These are phyloP conservation scores for Candida silvicultrix DNA, from an alignment of 805 yeast species.

Conservation along the genomic window DNA sequence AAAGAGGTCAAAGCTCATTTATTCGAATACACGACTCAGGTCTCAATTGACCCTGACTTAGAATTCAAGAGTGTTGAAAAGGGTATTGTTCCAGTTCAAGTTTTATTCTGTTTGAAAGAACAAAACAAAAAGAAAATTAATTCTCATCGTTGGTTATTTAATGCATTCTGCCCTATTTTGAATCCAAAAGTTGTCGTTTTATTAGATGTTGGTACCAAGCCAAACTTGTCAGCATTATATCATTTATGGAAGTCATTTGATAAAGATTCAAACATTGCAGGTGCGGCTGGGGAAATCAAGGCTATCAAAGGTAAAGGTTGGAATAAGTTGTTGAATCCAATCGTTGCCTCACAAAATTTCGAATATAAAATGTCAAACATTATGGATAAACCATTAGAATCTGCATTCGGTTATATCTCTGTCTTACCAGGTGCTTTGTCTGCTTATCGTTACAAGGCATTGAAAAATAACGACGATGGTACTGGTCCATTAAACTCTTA, in stretches of 20 bases:
- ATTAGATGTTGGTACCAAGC: constrained; percentile 96
- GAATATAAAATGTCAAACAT: constrained; percentile 97
- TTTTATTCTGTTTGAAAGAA: constrained; percentile 88
- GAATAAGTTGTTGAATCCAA: constrained; percentile 74
- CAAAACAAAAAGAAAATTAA: constrained; percentile 89
- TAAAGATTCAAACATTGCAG: constrained; percentile 93
- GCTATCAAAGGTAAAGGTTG: constrained; percentile 93
- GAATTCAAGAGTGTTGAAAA: constrained; percentile 88
- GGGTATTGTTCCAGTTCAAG: constrained; percentile 91
- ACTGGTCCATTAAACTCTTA: constrained; percentile 88
- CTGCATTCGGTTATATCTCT: constrained; percentile 85
- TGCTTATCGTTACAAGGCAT: constrained; percentile 86
- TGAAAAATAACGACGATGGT: constrained; percentile 80
- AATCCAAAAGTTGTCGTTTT: constrained; percentile 88
- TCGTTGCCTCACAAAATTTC: constrained; percentile 94
- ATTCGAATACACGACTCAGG: constrained; percentile 94
- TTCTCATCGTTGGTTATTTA: constrained; percentile 96
- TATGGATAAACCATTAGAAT: constrained; percentile 89
- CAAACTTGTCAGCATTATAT: constrained; percentile 83
- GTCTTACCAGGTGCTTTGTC: constrained; percentile 96
- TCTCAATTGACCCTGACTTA: constrained; percentile 82
- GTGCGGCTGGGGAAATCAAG: constrained; percentile 97
- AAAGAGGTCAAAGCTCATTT: constrained; percentile 89
- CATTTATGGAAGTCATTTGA: constrained; percentile 98
- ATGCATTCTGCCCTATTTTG: constrained; percentile 86